Evolutionary conservation across 2,329 filamentous ascomycete genomes (phyloP).

Genomic region (Monosporascus sp.): DNA sequence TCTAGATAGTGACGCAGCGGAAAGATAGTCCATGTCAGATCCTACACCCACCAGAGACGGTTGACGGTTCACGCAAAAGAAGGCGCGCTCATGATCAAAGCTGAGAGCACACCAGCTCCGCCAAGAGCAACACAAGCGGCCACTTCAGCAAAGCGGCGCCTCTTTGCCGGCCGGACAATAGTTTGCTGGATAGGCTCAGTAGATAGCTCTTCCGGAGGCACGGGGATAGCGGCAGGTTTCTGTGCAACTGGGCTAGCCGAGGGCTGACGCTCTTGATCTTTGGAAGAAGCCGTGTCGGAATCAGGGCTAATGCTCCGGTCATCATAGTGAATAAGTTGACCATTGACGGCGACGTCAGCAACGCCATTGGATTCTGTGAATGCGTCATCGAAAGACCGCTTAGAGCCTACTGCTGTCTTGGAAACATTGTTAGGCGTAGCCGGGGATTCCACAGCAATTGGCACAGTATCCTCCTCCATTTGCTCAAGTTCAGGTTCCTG

Average conservation of each 20-base stretch:
- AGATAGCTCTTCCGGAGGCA: not conserved
- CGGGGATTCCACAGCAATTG: not conserved
- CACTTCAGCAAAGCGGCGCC: slow-evolving; percentile 23
- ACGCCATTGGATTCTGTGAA: slow-evolving; percentile 5
- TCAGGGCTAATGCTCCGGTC: too few species aligned
- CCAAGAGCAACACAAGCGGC: slow-evolving; percentile 25
- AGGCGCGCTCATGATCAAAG: slow-evolving; percentile 2
- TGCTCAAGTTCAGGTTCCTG: slow-evolving; percentile 15
- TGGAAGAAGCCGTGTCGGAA: too few species aligned
- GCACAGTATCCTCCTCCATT: not conserved
- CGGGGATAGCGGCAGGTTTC: not conserved
- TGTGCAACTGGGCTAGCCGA: not conserved
- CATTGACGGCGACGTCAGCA: not conserved
- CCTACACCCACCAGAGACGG: not conserved
- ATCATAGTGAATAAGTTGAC: too few species aligned
- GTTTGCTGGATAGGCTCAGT: slow-evolving; percentile 1
- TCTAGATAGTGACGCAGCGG: too few species aligned
- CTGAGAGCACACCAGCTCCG: slow-evolving; percentile 18
- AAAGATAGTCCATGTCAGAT: too few species aligned
- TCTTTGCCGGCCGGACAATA: slow-evolving; percentile 20
- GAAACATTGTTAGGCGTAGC: not conserved
- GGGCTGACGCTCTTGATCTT: not conserved
- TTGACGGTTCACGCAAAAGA: not conserved
- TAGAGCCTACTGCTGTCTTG: slow-evolving; percentile 4
- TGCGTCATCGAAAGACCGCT: slow-evolving; percentile 22